Base-by-base conservation (phyloP, 768 basidiomycete genomes). In the Trametes coccinea region DNA sequence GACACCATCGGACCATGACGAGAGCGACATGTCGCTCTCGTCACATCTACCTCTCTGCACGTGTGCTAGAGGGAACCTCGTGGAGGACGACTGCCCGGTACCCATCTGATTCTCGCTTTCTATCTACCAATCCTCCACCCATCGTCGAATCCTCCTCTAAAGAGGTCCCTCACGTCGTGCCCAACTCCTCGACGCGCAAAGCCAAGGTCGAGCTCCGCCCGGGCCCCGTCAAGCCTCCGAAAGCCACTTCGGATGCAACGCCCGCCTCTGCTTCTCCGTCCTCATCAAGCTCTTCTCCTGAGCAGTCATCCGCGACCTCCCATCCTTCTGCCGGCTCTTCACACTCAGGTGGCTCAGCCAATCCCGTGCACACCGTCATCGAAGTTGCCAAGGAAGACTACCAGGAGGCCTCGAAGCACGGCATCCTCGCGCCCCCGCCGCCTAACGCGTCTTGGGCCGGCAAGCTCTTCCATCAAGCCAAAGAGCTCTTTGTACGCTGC, bases 401-500 rank as follows among this genome's bases (percentile, higher is more conserved):
- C 30, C 76, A 78, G 27, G 81, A 87, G 51, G 92, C 92, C 37
- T 78, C 81, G 53, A 76, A 80, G 11, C 87, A 87, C 58, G 92
- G 91, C 13, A 84, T 91, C 39, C 76, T 93, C 30, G 75, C 73
- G 2, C 87, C 90, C 4, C 84, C 88, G 1, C 89, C 90, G 0
- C 75, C 79, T 33, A 79, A 80, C 65, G 87, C 90, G 2, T 82
- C 81, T 16, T 79, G 81, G 73, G 76, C 85, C 56, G 79, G 76
- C 63, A 80, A 77, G 40, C 81, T 82, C 47, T 72, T 68, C 48
- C 83, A 83, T 55, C 80, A 83, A 61, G 80, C 71, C 4, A 66
- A 82, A 66, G 78, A 82, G 61, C 72, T 80, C 51, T 73, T 82
- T 59, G 80, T 82, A 50, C 56, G 80, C 72, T 30, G 39, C 47